Base-by-base conservation (phyloP, 1,284 basidiomycete genomes). In the Puccinia brachypodii region DNA sequence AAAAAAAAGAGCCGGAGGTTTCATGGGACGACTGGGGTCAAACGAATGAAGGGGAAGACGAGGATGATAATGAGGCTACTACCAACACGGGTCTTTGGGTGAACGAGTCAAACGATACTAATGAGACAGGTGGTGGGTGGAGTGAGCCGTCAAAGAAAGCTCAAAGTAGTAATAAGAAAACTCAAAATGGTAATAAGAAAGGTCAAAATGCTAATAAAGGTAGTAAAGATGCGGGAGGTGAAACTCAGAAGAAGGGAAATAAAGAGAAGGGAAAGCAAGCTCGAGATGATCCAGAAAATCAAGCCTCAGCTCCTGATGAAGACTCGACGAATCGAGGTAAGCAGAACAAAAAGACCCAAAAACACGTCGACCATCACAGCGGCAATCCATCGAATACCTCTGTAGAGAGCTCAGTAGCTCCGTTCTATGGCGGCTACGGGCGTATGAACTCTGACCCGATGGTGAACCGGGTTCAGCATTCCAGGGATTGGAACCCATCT, bases 201-300 rank as follows among this genome's bases (percentile, higher is more conserved):
- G 69, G 44, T 36, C 44, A 53, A 22, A 72, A 72, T 2, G 69
- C 44, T 33, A 72, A 72, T 4, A 72, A 72, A 50, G 68, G 33
- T 71, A 47, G 47, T 13, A 71, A 71, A 31, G 50, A 33, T 47
- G 28, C n/a, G 11, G 69, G 50, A 53, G 44, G 28, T 53, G 44
- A 72, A 50, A 7, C 44, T 50, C 42, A 72, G 44, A 72, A 53
- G 31, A 53, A 72, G 28, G 50, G 50, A 14, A 53, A 50, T 47
- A 33, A 50, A 71, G 68, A 44, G 42, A 71, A 47, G 68, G 31
- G n/a, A 31, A 47, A 47, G 44, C 69, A 72, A 72, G 33, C 28
- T 72, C 69, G 50, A 72, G 50, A 33, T 22, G 42, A 53, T 53
- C 2, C 42, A 8, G 64, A 72, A 36, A 53, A 44, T n/a, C 44